Evolutionary conservation across 208 protist genomes (phyloP).

Genomic region (Herpetomonas tarakana): DNA sequence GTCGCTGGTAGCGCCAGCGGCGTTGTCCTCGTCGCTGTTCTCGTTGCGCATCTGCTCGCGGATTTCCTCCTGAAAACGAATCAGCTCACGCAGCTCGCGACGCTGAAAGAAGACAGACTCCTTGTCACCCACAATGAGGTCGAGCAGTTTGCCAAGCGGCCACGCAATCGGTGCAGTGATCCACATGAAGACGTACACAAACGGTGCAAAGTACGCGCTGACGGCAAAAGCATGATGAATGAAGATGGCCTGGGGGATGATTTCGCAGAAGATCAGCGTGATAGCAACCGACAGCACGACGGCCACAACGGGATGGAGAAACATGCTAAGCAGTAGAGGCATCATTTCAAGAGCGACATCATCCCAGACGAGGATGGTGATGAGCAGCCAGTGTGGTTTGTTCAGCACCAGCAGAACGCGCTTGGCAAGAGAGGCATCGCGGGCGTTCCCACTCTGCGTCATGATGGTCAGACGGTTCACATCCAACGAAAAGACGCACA

Average conservation of each 20-base stretch:
- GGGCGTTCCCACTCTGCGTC: constrained; percentile 17
- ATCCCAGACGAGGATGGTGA: constrained; percentile 55
- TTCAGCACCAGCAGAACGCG: constrained; percentile 52
- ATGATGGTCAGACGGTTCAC: constrained; percentile 36
- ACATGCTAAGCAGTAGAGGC: constrained; percentile 55
- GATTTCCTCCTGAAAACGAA: constrained; percentile 56
- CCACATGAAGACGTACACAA: constrained; percentile 53
- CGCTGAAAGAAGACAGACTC: constrained; percentile 59
- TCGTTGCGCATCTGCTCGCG: constrained; percentile 15
- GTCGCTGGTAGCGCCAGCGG: constrained; percentile 15
- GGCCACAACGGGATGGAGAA: constrained; percentile 47
- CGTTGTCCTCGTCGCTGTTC: constrained; percentile 15
- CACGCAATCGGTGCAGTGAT: constrained; percentile 53
- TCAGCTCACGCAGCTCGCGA: constrained; percentile 49
- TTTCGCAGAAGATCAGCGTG: constrained; percentile 71
- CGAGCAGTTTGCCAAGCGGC: constrained; percentile 63
- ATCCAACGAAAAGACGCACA: constrained; percentile 68
- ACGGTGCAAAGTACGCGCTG: constrained; percentile 43
- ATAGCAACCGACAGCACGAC: constrained; percentile 49
- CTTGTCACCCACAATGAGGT: constrained; percentile 57
- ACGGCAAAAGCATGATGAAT: constrained; percentile 53
- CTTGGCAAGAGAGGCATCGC: constrained; percentile 30
- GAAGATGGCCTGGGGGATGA: constrained; percentile 71
- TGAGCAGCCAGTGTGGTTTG: constrained; percentile 63
- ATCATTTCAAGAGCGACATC: constrained; percentile 70